These are phyloP conservation scores for Zasmidium citrigriseum DNA, from an alignment of 2,329 filamentous ascomycete genomes.

Conservation along the genomic window DNA sequence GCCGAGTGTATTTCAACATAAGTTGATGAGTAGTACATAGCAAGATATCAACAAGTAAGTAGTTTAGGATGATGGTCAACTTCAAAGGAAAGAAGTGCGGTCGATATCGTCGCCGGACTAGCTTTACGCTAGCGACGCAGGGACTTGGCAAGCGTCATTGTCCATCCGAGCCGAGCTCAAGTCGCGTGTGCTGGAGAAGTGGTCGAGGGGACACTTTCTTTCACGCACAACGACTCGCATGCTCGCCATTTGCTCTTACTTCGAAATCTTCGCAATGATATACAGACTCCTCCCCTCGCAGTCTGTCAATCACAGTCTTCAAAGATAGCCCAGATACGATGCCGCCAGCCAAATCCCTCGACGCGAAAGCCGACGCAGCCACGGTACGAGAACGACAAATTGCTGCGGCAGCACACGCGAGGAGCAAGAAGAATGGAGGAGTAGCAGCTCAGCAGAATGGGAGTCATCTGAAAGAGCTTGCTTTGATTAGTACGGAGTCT, in stretches of 20 bases:
- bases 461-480: conserved; percentile 29
- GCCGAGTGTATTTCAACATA: too few species aligned
- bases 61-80: too few species aligned
- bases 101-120: too few species aligned
- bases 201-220: background rate
- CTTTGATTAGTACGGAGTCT: conserved; percentile 26
- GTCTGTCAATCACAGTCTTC: background rate
- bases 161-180: conserved; percentile 4
- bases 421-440: conserved; percentile 37
- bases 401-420: conserved; percentile 39
- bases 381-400: conserved; percentile 45
- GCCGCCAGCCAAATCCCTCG: conserved; percentile 37
- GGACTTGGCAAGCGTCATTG: too few species aligned
- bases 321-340: background rate
- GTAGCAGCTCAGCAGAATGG: conserved; percentile 25
- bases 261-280: background rate
- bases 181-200: conserved; percentile 1
- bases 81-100: too few species aligned
- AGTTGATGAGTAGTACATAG: too few species aligned
- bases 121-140: too few species aligned
- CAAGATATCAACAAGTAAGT: too few species aligned
- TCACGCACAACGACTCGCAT: background rate
- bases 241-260: background rate
- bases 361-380: conserved; percentile 37
- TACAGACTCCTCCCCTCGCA: background rate